Base-by-base conservation (phyloP, 768 basidiomycete species). In the Filobasidium floriforme region DNA sequence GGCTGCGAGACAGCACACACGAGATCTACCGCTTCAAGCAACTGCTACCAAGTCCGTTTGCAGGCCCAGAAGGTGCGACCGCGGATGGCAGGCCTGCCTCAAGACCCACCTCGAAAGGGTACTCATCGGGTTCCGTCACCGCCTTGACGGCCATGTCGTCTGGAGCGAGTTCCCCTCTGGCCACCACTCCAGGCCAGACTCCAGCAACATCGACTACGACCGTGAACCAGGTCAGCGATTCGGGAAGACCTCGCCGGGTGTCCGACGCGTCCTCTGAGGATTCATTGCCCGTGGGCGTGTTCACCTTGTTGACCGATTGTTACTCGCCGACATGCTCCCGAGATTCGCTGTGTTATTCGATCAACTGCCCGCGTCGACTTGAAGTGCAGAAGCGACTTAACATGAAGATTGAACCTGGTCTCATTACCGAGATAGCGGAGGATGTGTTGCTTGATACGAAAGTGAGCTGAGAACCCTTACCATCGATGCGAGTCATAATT, bases 271-370 rank as follows among this genome's bases (percentile, higher is more conserved):
- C 73, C 1, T 59, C 63, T 0, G 76, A 76, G n/a, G 76, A 75
- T 41, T 76, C 80, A 22, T 79, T 97, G 63, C 96, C 96, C 1
- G 85, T 88, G 0, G 96, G 96, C 26, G 92, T 98, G 18, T 98
- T 98, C 78, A 98, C 93, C 1, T 83, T 98, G 54, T 83, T 99
- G 68, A 93, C 92, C 0, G 93, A 96, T 76, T 99, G 96, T 77
- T 98, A 98, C 80, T 96, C 92, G 12, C 92, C 96, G 19, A 99
- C 96, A 37, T 98, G 96, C 80, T 89, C 90, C 41, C 83, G 89
- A 61, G 93, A 97, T 75, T 86, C 85, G 67, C 80, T 98, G n/a
- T 99, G 96, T 80, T 98, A 99, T 77, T 91, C 89, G 70, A 98
- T 97, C 69, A 92, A 92, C 29, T 99, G 96, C 76, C 96, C 96